Base-by-base conservation (phyloP, 805 yeast genomes). In the Pachysolen tannophilus region DNA sequence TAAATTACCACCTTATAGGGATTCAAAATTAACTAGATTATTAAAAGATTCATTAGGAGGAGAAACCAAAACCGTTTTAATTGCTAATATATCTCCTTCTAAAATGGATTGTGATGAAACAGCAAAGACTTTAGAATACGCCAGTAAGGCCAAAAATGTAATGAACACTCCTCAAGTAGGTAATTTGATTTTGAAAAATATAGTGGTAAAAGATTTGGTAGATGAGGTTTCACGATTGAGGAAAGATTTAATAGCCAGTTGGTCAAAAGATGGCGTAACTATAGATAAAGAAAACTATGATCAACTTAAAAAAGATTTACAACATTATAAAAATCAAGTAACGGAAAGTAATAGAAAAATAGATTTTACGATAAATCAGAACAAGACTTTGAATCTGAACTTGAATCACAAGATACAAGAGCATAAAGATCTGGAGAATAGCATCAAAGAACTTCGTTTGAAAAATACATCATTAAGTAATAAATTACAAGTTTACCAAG, bases 41-140 rank as follows among this genome's bases (percentile, higher is more conserved):
- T 57, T 83, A 26, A 88, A 83, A 47, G 92, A 82, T 47, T 80
- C 88, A 1, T 58, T 85, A 25, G 86, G 92, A 2, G 95, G 95
- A 1, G 82, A 82, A 49, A 79, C 92, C n/a, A 82, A 81, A 48
- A 87, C 94, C 0, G 79, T 80, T 2, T 75, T 86, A 82, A 70
- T 86, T n/a, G 92, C 92, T 15, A 85, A 94, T 52, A 65, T 86
- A 0, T 77, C 94, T 0, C 94, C 94, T 1, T 65, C 75, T 5
- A 52, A 56, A 20, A 40, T 59, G 16, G 73, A 71, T 43, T 50
- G 60, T 16, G 65, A 63, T n/a, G 75, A 74, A 39, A 72, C 78
- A 4, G 43, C 63, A 3, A 67, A 73, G 23, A 72, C 80, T 0
- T 51, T 74, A 26, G 73, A 72, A 32, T 74, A 73, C 49, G 79